These are phyloP conservation scores for Septoria petroselini DNA, from an alignment of 2,329 filamentous ascomycete genomes.

Conservation along the genomic window DNA sequence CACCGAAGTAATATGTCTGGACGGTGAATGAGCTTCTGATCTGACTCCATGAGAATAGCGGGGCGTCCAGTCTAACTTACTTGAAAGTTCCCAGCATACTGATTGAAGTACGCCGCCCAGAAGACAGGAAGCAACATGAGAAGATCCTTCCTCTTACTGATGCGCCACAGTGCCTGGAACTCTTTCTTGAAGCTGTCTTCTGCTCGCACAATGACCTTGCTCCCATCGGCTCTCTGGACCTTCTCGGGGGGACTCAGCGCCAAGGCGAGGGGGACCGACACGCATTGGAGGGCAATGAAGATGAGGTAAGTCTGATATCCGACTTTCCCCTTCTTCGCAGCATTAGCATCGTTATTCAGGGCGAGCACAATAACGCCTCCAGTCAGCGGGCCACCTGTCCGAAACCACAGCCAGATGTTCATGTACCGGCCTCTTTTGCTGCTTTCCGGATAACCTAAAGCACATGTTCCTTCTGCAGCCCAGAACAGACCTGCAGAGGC, in stretches of 20 bases:
- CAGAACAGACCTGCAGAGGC: slow-evolving; percentile 52
- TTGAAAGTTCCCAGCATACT: slow-evolving; percentile 50
- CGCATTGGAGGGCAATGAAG: slow-evolving; percentile 44
- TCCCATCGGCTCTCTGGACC: slow-evolving; percentile 45
- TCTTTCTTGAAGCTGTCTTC: slow-evolving; percentile 44
- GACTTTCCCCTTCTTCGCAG: slow-evolving; percentile 38
- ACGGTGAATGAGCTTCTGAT: too few species aligned
- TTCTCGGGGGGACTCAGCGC: slow-evolving; percentile 43
- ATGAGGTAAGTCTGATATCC: slow-evolving; percentile 44
- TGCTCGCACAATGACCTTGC: slow-evolving; percentile 39
- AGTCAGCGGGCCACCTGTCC: slow-evolving; percentile 50
- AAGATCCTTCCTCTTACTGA: slow-evolving; percentile 32
- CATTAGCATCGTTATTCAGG: slow-evolving; percentile 48
- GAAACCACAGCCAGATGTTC: slow-evolving; percentile 51
- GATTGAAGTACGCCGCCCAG: slow-evolving; percentile 48
- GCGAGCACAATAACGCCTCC: slow-evolving; percentile 49
- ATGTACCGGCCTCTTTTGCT: slow-evolving; percentile 49
- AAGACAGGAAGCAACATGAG: slow-evolving; percentile 46
- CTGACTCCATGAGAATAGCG: too few species aligned
- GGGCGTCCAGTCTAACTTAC: slow-evolving; percentile 33
- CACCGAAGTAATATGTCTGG: slow-evolving; percentile 44
- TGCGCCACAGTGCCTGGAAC: slow-evolving; percentile 39
- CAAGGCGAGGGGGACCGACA: slow-evolving; percentile 41
- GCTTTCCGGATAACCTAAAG: slow-evolving; percentile 50
- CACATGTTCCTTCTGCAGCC: slow-evolving; percentile 52